Conservation (phyloP, 139 green algal genomes). For the Gonium pectorale region DNA sequence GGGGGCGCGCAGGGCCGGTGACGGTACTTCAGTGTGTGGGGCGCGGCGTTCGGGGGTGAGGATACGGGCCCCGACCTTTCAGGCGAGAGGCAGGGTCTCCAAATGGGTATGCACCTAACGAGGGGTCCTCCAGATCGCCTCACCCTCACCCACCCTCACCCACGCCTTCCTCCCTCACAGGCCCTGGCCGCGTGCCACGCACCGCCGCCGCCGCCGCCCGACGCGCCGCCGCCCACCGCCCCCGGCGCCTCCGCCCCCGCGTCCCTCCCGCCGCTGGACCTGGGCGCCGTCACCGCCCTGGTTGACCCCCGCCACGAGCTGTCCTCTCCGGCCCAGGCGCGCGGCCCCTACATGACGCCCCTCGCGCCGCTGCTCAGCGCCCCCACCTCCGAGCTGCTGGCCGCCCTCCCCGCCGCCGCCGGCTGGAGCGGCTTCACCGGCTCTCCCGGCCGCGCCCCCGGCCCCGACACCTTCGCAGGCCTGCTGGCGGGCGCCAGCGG, state of each 20-base stretch:
- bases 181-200: conserved; percentile 6
- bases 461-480: not conserved
- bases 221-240: not conserved
- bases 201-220: not conserved
- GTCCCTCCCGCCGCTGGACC: conserved; percentile 40
- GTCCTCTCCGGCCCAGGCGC: conserved; percentile 34
- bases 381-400: not conserved
- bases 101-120: no score
- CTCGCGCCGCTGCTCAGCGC: conserved; percentile 40
- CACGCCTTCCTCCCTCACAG: no score
- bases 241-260: not conserved
- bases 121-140: no score
- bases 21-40: no score
- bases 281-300: conserved; percentile 50
- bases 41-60: no score
- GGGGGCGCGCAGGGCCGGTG: no score
- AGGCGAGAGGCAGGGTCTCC: no score
- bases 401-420: not conserved
- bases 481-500: not conserved
- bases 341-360: conserved; percentile 25
- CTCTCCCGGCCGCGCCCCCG: conserved; percentile 6
- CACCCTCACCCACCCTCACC: no score
- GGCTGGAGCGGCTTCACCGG: conserved; percentile 9
- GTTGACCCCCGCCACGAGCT: conserved; percentile 57
- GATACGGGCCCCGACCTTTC: no score